Base-by-base conservation (phyloP, 495 filamentous ascomycete species). In the Lepidopterella palustris region DNA sequence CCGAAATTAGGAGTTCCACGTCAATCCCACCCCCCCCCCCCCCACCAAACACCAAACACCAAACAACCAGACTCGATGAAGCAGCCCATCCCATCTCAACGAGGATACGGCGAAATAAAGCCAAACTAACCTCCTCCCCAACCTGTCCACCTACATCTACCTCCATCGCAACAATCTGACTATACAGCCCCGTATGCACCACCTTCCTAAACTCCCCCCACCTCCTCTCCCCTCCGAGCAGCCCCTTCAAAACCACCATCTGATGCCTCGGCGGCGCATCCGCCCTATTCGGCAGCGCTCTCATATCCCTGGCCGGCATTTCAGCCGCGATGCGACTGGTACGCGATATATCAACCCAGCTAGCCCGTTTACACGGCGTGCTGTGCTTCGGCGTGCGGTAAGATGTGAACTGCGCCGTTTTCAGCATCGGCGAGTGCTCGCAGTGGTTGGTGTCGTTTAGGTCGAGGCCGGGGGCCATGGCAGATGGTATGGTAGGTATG, bases 141-240 rank as follows among this genome's bases (percentile, higher is more conserved):
- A 87, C 85, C 49, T 86, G 83, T 13, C 82, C 83, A 13, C 78
- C 79, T 0, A 83, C 78, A 1, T 82, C 82, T 4, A 87, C 74
- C 39, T 82, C 84, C 83, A 86, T 86, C 4, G 82, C 70, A 1
- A 86, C 83, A 13, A 85, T 69, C 71, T 86, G 84, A 25, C 76
- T 80, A 72, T 83, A 85, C 13, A 85, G 71, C 2, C 81, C 83
- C 4, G 82, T 86, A 72, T 79, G 83, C 8, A 87, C 70, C 23
- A 84, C 82, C 56, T 79, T 79, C 5, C 83, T 75, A 68, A 86
- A 87, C 55, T 83, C 78, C 9, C 68, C 73, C 39, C 80, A 84
- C 42, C 72, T 64, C 21, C 76, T 76, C 31, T 80, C 72, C n/a
- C 76, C 64, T 3, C 74, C 75, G 20, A 79, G 77, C 70, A 85